Base-by-base conservation (phyloP, 768 basidiomycete genomes). In the Crepidotus variabilis region DNA sequence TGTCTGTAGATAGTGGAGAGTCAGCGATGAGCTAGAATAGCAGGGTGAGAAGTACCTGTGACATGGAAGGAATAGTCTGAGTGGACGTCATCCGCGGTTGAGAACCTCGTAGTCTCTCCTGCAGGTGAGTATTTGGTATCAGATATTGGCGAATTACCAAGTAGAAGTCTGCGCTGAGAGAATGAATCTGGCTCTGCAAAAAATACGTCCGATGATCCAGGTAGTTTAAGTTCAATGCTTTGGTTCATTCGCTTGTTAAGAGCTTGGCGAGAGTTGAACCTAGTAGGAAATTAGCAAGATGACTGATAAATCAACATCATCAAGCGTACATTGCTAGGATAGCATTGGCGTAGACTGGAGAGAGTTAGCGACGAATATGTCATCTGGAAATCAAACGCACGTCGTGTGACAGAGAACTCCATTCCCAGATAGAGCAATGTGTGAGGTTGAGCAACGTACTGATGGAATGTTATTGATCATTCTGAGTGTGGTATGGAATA, bases 361-460 rank as follows among this genome's bases (percentile, higher is more conserved):
- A 23, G 35, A 52, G 43, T 20, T 50, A 50, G 36, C 23, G 36
- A 36, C n/a, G 6, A 43, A 33, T n/a, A 6, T 14, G 47, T 8
- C 32, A 34, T n/a, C 28, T 35, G 49, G 14, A 14, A 28, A 11
- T 10, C 18, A 56, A 43, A 16, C 71, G 56, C 48, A 71, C 71
- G 50, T 59, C 69, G 62, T 7, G 71, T 68, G 6, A 68, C 65
- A 1, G 69, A 70, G 51, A 70, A 68, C 35, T 69, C 67, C 56
- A 71, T 64, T 20, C 63, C 63, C 11, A 72, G 58, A 51, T 72
- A 72, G 21, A 70, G 58, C 11, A 71, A 52, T 2, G 70, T 67
- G 24, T 63, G 55, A 9, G 70, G 69, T 34, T 64, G 60, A 1
- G 64, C 68, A 23, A 72, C 63, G 48, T 70, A 72, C 71, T 72